A percentile compares a stretch with the other conserved stretches of the same genome.
These are phyloP conservation scores for Colletotrichum sublineola DNA, from an alignment of 2,329 filamentous ascomycete species.

Conservation along the genomic window DNA sequence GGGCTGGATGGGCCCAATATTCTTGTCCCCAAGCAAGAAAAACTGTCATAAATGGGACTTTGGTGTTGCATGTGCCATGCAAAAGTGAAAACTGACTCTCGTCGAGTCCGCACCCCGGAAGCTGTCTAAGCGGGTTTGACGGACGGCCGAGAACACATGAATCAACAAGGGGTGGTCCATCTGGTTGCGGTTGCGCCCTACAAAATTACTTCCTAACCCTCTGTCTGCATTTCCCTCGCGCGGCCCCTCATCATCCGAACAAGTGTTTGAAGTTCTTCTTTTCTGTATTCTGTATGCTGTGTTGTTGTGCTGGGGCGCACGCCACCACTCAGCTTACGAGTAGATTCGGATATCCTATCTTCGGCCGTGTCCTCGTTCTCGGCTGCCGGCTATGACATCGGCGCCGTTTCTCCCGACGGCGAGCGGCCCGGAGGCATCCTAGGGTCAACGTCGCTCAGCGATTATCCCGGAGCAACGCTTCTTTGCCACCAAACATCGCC, in stretches of 20 bases:
- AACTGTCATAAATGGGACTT: neutral
- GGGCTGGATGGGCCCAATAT: neutral
- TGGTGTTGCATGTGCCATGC: neutral
- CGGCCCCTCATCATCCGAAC: too few species aligned
- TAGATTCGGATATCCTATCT: too few species aligned
- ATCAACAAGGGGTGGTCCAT: too few species aligned
- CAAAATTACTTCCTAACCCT: too few species aligned
- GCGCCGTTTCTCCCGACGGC: neutral
- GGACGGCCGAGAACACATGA: too few species aligned
- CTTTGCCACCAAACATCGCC: neutral
- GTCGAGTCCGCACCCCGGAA: neutral
- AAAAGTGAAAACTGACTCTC: neutral
- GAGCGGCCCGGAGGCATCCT: neutral
- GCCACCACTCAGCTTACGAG: too few species aligned
- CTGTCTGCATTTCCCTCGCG: too few species aligned
- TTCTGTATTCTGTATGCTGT: too few species aligned
- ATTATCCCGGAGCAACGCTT: neutral
- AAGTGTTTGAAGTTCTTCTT: too few species aligned
- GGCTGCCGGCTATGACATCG: neutral
- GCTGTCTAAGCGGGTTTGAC: too few species aligned
- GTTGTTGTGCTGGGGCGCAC: too few species aligned
- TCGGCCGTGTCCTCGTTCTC: neutral
- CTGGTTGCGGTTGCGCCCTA: too few species aligned
- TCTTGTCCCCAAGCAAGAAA: neutral
- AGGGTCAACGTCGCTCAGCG: neutral